These are phyloP conservation scores for Stagonosporopsis cucurbitacearum DNA, from an alignment of 2,329 filamentous ascomycete genomes.

Conservation along the genomic window DNA sequence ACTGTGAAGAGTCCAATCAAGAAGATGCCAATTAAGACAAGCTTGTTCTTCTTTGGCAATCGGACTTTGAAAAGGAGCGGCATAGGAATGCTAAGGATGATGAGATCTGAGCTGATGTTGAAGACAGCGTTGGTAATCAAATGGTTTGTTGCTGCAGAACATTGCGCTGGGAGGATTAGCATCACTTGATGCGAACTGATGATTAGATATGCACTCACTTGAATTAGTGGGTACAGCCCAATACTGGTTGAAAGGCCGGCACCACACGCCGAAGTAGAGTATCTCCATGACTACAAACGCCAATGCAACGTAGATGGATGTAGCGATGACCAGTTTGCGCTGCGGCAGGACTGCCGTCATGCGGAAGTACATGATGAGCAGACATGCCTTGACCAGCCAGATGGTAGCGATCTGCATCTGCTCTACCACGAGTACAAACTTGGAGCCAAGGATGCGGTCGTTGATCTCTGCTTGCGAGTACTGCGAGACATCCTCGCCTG, in stretches of 20 bases:
- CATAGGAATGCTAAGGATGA: slow-evolving; percentile 56
- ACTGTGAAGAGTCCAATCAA: slow-evolving; percentile 56
- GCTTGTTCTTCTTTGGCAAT: slow-evolving; percentile 57
- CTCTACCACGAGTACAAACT: slow-evolving; percentile 61
- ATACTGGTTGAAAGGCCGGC: slow-evolving; percentile 60
- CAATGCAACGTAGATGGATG: slow-evolving; percentile 54
- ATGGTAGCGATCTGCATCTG: slow-evolving; percentile 59
- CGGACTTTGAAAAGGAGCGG: slow-evolving; percentile 54
- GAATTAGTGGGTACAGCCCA: slow-evolving; percentile 57
- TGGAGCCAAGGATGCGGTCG: slow-evolving; percentile 59
- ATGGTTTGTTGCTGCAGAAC: slow-evolving; percentile 50
- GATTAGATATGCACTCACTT: slow-evolving; percentile 21
- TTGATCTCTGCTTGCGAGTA: slow-evolving; percentile 49
- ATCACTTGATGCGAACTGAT: neutral
- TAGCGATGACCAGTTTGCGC: slow-evolving; percentile 49
- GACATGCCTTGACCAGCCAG: slow-evolving; percentile 61
- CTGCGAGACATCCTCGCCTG: slow-evolving; percentile 37
- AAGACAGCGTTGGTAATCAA: slow-evolving; percentile 50
- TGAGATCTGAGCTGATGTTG: slow-evolving; percentile 56
- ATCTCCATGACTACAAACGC: slow-evolving; percentile 58
- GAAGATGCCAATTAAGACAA: slow-evolving; percentile 63
- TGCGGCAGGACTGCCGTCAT: slow-evolving; percentile 52
- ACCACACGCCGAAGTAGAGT: slow-evolving; percentile 62
- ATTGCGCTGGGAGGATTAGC: slow-evolving; percentile 45
- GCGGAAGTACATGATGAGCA: slow-evolving; percentile 61